phyloP scores from a whole-genome alignment of 345 rosid species.

The Mercurialis annua region DNA sequence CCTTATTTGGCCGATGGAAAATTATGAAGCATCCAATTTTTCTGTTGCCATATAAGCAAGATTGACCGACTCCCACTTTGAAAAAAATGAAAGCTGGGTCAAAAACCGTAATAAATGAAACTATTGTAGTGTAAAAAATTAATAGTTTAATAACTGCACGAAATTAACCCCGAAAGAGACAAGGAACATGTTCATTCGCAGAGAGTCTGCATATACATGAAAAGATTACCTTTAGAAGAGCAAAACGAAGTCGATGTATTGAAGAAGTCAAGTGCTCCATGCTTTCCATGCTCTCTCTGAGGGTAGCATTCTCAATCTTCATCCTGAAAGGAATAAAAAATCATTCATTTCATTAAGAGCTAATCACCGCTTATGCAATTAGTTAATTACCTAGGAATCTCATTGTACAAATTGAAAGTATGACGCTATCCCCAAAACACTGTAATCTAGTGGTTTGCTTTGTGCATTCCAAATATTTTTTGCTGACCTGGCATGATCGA shows the following conservation, averaged over 20 bases:
- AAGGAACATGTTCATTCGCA: not conserved
- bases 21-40: too few relatives aligned
- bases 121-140: too few relatives aligned
- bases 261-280: slow-evolving; percentile 76
- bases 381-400: slow-evolving; percentile 4
- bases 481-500: slow-evolving; percentile 77
- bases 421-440: slow-evolving; percentile 1
- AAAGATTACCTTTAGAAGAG: slow-evolving; percentile 63
- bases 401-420: slow-evolving; percentile 1
- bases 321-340: slow-evolving; percentile 36
- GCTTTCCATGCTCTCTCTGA: slow-evolving; percentile 83
- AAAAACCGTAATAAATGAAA: too few relatives aligned
- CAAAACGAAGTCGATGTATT: slow-evolving; percentile 73
- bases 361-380: not conserved
- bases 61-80: too few relatives aligned
- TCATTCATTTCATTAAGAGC: not conserved
- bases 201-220: not conserved
- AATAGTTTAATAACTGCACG: too few relatives aligned
- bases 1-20: too few relatives aligned
- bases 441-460: slow-evolving; percentile 5
- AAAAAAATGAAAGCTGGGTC: too few relatives aligned
- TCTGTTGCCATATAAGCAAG: too few relatives aligned
- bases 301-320: slow-evolving; percentile 87
- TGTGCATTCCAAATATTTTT: not conserved
- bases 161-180: not conserved